phyloP scores from a whole-genome alignment of 176 grass and related monocot genomes.

The Areca catechu region DNA sequence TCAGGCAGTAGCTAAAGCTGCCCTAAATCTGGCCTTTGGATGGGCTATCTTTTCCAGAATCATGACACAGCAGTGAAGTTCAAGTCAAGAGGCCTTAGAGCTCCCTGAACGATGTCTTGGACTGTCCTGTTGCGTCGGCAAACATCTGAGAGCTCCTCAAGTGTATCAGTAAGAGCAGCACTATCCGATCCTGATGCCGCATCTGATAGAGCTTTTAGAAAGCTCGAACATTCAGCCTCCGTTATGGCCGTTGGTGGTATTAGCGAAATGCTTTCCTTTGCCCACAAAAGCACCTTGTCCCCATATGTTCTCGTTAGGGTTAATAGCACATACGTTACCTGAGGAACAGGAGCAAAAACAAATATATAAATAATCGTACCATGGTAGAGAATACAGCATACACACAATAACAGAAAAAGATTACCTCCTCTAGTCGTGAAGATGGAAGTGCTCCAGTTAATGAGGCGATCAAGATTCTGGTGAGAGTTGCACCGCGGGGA shows the following conservation, averaged over 20 bases:
- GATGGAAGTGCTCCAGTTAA: conserved; percentile 82
- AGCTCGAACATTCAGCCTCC: conserved; percentile 61
- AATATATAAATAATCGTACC: conserved; percentile 1
- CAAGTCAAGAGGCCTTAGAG: conserved; percentile 79
- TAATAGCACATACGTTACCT: conserved; percentile 85
- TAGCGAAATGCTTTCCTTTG: conserved; percentile 61
- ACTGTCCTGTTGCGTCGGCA: conserved; percentile 74
- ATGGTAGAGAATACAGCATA: not conserved
- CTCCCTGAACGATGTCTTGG: conserved; percentile 85
- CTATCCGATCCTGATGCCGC: conserved; percentile 59
- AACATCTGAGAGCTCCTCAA: conserved; percentile 85
- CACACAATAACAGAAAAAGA: no score
- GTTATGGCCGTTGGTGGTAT: conserved; percentile 76
- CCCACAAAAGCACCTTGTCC: conserved; percentile 60
- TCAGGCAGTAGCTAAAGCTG: not conserved
- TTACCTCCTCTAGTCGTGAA: conserved; percentile 89
- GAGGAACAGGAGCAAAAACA: conserved; percentile 9
- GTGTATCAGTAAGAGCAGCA: conserved; percentile 34
- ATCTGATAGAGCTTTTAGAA: conserved; percentile 68
- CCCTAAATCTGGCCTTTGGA: conserved; percentile 5
- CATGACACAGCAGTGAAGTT: conserved; percentile 33
- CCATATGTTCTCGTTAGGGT: conserved; percentile 73
- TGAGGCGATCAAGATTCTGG: conserved; percentile 93
- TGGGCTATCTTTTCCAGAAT: conserved; percentile 3
- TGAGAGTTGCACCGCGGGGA: conserved; percentile 68